Base-by-base conservation (phyloP, 805 yeast genomes). In the Candida silvatica region DNA sequence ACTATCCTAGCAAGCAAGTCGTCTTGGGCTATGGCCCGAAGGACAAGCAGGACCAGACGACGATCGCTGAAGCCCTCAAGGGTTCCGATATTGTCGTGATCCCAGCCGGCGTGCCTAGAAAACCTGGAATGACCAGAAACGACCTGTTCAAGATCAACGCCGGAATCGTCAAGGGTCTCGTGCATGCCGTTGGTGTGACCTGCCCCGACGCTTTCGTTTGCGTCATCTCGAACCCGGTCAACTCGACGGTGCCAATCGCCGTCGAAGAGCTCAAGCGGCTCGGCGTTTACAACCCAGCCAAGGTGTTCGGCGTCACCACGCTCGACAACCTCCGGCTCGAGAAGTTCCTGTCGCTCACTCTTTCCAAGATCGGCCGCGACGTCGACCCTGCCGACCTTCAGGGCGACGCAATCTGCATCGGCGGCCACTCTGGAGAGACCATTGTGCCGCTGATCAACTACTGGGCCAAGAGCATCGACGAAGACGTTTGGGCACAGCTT, bases 81-180 rank as follows among this genome's bases (percentile, higher is more conserved):
- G 71, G 61, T 30, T 44, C 74, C 6, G 66, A 72, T 45, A 54
- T 72, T 45, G 80, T 73, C 27, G 54, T 73, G 37, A 73, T 73
- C 42, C 79, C 80, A 31, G 79, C 79, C 24, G 80, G 80, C 46
- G 74, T 73, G 17, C 79, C 80, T 42, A 67, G 80, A 63, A 73
- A 73, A 56, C 79, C 80, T 29, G 78, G 79, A 40, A 73, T 73
- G 80, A 72, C 78, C 41, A 69, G 80, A 62, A 77, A 72, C 49
- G 80, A 73, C 49, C 63, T 73, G 47, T 73, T 73, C 62, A 70
- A 69, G 52, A 70, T 71, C 49, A 73, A 73, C 46, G 79, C 77
- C 5, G 64, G 69, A 6, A 73, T 73, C 45, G 69, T 73, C 32
- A 62, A 63, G 47, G 61, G 58, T 27, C 62, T 73, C 47, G 72